phyloP scores from a whole-genome alignment of 202 grass and related monocot genomes.

The Hordeum pubiflorum region DNA sequence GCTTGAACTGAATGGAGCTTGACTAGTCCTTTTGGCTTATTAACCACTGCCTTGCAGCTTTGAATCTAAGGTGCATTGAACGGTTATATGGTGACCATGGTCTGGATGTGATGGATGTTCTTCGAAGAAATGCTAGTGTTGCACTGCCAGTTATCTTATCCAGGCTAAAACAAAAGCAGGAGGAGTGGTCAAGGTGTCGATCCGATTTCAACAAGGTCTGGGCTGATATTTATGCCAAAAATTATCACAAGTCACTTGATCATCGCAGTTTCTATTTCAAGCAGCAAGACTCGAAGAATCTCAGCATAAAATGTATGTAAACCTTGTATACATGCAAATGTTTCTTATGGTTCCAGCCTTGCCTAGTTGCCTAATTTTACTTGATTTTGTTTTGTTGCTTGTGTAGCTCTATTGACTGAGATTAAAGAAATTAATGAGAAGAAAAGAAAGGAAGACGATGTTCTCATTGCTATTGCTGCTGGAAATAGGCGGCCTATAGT shows the following conservation, averaged over 20 bases:
- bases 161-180: conserved; percentile 88
- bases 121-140: conserved; percentile 70
- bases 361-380: conserved; percentile 3
- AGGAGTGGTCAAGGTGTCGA: conserved; percentile 86
- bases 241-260: conserved; percentile 97
- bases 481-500: conserved; percentile 53
- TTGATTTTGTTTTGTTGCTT: conserved; percentile 35
- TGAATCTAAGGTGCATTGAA: conserved; percentile 87
- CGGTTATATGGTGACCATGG: conserved; percentile 93
- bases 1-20: conserved; percentile 12
- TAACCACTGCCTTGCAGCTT: conserved; percentile 33
- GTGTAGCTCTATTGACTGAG: conserved; percentile 79
- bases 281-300: conserved; percentile 95
- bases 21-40: conserved; percentile 24
- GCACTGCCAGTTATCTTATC: conserved; percentile 77
- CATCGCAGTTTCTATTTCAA: conserved; percentile 99
- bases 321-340: conserved; percentile 4
- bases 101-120: conserved; percentile 91
- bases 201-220: conserved; percentile 96
- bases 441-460: conserved; percentile 78
- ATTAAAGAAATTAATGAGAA: conserved; percentile 98
- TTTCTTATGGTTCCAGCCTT: conserved; percentile 28
- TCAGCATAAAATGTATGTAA: conserved; percentile 77
- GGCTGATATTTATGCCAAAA: conserved; percentile 95
- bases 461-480: conserved; percentile 80